Evolutionary conservation across 1,284 basidiomycete species (phyloP).

Genomic region (Tetrapyrgos nigripes): DNA sequence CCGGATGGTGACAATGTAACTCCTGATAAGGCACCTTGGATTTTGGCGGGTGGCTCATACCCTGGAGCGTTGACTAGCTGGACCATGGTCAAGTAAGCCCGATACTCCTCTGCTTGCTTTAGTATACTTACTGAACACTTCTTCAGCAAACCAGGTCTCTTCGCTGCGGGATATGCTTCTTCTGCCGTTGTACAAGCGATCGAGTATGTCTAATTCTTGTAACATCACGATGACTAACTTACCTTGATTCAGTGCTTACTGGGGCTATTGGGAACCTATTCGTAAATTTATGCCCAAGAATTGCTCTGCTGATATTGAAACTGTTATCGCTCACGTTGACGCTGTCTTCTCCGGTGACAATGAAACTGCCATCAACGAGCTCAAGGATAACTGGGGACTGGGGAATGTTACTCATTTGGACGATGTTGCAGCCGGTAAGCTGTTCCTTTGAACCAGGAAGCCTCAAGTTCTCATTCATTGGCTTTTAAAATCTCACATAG

Average conservation of each 20-base stretch:
- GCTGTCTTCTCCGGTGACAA: conserved; percentile 54
- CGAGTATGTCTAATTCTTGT: conserved; percentile 41
- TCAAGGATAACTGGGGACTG: conserved; percentile 68
- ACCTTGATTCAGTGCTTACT: conserved; percentile 56
- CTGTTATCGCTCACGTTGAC: conserved; percentile 72
- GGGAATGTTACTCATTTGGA: conserved; percentile 62
- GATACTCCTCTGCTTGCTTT: too few species aligned
- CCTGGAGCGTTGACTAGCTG: conserved; percentile 71
- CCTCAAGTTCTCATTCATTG: too few species aligned
- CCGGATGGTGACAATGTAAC: conserved; percentile 63
- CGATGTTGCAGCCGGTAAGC: conserved; percentile 67
- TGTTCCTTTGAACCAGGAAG: too few species aligned
- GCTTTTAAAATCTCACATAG: too few species aligned
- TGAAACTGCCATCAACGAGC: conserved; percentile 49
- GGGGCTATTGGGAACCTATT: conserved; percentile 78
- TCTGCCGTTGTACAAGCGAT: conserved; percentile 77
- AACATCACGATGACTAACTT: conserved; percentile 22
- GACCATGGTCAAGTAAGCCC: conserved; percentile 71
- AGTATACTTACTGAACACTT: conserved; percentile 26
- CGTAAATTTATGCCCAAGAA: conserved; percentile 73
- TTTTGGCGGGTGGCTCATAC: conserved; percentile 73
- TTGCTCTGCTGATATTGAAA: conserved; percentile 74
- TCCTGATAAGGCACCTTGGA: conserved; percentile 68
- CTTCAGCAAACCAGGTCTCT: conserved; percentile 65
- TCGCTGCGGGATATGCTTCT: conserved; percentile 73